A percentile compares a stretch with the other conserved stretches of the same genome.
These are phyloP conservation scores for Aspergillus proliferans DNA, from an alignment of 2,329 filamentous ascomycete genomes.

Conservation along the genomic window DNA sequence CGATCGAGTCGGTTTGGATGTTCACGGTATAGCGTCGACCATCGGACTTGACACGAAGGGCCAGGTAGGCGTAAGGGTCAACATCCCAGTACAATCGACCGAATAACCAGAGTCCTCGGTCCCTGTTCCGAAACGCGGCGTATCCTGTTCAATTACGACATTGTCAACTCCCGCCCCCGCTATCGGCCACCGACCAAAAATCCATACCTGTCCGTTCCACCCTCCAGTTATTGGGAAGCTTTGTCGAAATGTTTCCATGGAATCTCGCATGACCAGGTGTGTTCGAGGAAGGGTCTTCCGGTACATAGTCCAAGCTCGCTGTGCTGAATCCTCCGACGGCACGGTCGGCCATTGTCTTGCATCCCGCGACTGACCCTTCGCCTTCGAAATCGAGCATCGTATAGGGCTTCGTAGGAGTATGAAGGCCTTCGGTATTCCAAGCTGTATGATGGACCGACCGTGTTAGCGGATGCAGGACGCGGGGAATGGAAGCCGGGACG, in stretches of 20 bases:
- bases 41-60: conserved; percentile 81
- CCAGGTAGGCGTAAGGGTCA: conserved; percentile 81
- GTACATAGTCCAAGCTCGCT: conserved; percentile 62
- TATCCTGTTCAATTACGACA: conserved; percentile 58
- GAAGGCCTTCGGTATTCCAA: conserved; percentile 35
- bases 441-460: conserved; percentile 20
- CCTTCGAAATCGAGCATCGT: conserved; percentile 38
- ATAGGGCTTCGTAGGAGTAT: conserved; percentile 34
- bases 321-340: conserved; percentile 83
- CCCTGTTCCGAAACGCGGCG: conserved; percentile 80
- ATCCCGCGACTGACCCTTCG: conserved; percentile 26
- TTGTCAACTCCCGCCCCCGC: not conserved
- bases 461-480: conserved; percentile 4
- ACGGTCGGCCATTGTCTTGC: conserved; percentile 76
- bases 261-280: conserved; percentile 67
- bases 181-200: not conserved
- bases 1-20: conserved; percentile 87
- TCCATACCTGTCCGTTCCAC: conserved; percentile 35
- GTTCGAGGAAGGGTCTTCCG: conserved; percentile 37
- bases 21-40: conserved; percentile 92
- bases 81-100: conserved; percentile 82
- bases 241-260: conserved; percentile 79
- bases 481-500: conserved; percentile 7
- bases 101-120: conserved; percentile 72
- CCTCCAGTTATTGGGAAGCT: conserved; percentile 62